These are phyloP conservation scores for Gamarada debralockiae DNA, from an alignment of 495 filamentous ascomycete genomes.

Conservation along the genomic window DNA sequence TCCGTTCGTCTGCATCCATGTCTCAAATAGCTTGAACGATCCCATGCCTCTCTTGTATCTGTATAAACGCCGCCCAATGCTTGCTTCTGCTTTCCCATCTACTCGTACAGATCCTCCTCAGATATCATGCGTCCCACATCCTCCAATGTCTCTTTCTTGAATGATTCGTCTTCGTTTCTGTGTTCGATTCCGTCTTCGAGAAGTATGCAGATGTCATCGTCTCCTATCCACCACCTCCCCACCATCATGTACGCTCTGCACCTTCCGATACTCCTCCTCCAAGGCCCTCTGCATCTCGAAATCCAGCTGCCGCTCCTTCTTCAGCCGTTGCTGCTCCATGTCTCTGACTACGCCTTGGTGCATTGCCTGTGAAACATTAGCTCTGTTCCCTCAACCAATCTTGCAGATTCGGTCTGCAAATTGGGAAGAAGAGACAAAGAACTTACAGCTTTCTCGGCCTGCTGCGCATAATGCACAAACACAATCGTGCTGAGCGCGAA, in stretches of 20 bases:
- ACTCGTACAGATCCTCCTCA: neutral
- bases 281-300: slow-evolving; percentile 86
- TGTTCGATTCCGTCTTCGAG: too few relatives aligned
- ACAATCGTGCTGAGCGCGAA: slow-evolving; percentile 72
- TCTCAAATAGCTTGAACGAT: too few relatives aligned
- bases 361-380: slow-evolving; percentile 66
- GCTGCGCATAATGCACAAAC: slow-evolving; percentile 87
- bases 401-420: neutral
- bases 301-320: slow-evolving; percentile 82
- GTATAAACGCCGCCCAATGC: slow-evolving; percentile 7
- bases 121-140: neutral
- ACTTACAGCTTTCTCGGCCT: slow-evolving; percentile 78
- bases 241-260: slow-evolving; percentile 55
- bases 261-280: slow-evolving; percentile 86
- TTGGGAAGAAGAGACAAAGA: slow-evolving; percentile 1
- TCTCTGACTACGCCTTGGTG: slow-evolving; percentile 92
- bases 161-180: too few relatives aligned
- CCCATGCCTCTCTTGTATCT: too few relatives aligned
- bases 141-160: neutral
- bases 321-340: slow-evolving; percentile 88
- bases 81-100: neutral
- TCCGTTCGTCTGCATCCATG: too few relatives aligned
- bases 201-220: neutral
- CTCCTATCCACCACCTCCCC: slow-evolving; percentile 8
- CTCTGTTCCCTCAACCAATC: neutral